Base-by-base conservation (phyloP, 495 filamentous ascomycete genomes). In the Cercophora scortea region DNA sequence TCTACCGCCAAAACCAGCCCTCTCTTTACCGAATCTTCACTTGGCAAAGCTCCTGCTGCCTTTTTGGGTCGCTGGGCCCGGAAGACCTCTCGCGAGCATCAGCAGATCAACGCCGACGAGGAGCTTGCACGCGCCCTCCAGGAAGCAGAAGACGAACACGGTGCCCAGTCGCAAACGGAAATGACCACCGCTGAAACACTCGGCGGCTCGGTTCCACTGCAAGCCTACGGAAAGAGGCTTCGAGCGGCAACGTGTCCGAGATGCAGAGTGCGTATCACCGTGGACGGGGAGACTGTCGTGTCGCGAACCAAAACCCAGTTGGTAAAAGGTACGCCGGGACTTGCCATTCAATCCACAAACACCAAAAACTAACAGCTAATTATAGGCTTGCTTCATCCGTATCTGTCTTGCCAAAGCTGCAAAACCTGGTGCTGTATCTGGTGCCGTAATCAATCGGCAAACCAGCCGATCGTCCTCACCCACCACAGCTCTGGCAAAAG, bases 401-500 rank as follows among this genome's bases (percentile, higher is more conserved):
- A 38, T 18, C 4, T 53, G 13, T 25, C 10, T 13, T 63, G 61
- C 42, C 11, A n/a, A 12, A 46, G 38, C 4, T 63, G 61, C 47
- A 47, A 45, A 7, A 36, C 17, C 4, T 45, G 47, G 41, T 25
- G 8, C 43, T 60, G 58, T 18, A 32, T 47, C 11, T 40, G 36
- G 15, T 46, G 57, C 18, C 25, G 42, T 6, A 2, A 2, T 2
- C 25, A 25, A 35, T 9, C 12, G 32, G 32, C 6, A 3, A 36
- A 16, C 10, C 33, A 36, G 15, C 34, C 45, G 32, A 8, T 13
- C 5, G 47, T 19, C 47, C 19, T 35, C 46, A 11, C 6, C 5
- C 15, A 11, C 34, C n/a, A 8, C 8, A 12, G 32, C 12, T 52
- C 45, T 6, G 7, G 5, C 17, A 43, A 34, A 38, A 18, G 4